These are phyloP conservation scores for Teunomyces stri DNA, from an alignment of 805 yeast species.

Conservation along the genomic window DNA sequence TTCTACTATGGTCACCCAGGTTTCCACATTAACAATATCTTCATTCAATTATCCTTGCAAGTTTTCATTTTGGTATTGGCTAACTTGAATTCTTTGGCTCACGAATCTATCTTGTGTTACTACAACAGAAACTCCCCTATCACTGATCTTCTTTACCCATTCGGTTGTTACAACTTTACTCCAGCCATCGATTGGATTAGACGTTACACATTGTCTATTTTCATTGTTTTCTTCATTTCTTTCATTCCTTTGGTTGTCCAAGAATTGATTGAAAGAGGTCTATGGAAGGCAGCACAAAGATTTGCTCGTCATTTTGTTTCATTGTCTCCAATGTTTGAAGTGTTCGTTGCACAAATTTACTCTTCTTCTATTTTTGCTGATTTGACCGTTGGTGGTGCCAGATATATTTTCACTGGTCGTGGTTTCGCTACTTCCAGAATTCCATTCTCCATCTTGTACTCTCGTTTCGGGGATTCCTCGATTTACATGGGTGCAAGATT, in stretches of 20 bases:
- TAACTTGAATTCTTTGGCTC: conserved; percentile 70
- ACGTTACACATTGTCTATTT: conserved; percentile 77
- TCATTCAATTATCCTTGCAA: conserved; percentile 74
- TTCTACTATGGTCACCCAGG: conserved; percentile 88
- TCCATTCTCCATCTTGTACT: conserved; percentile 69
- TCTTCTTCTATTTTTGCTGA: conserved; percentile 69
- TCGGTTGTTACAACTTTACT: conserved; percentile 69
- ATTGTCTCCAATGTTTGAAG: conserved; percentile 78
- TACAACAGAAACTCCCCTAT: conserved; percentile 65
- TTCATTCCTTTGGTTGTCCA: conserved; percentile 76
- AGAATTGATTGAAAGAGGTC: conserved; percentile 79
- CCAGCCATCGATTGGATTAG: conserved; percentile 81
- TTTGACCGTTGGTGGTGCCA: conserved; percentile 80
- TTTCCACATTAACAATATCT: conserved; percentile 77
- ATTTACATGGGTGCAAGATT: conserved; percentile 83
- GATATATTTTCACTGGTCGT: conserved; percentile 83
- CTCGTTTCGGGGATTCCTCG: conserved; percentile 78
- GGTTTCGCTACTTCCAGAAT: conserved; percentile 82
- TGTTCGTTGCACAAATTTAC: conserved; percentile 77
- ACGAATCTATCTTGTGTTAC: conserved; percentile 65
- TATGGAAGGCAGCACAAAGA: conserved; percentile 71
- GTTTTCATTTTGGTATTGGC: conserved; percentile 67
- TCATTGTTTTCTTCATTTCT: conserved; percentile 78
- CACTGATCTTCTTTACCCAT: conserved; percentile 63
- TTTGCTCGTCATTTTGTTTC: conserved; percentile 67